phyloP scores from a whole-genome alignment of 2,329 filamentous ascomycete genomes.

The Penicillium digitatum region DNA sequence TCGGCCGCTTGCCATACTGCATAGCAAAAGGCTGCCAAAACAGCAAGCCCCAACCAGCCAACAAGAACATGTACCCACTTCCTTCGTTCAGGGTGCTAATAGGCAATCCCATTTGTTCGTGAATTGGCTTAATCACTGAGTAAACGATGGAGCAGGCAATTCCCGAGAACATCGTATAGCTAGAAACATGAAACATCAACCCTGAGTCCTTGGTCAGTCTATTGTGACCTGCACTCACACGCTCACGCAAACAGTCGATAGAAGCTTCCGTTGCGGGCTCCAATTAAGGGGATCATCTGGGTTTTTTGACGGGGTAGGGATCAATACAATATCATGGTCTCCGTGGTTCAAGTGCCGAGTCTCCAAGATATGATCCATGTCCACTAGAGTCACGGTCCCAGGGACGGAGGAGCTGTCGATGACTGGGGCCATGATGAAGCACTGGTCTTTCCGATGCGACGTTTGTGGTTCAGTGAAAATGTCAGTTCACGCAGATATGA shows the following conservation, averaged over 20 bases:
- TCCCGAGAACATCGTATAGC: slow-evolving; percentile 39
- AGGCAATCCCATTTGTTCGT: slow-evolving; percentile 35
- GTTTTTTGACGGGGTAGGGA: slow-evolving; percentile 44
- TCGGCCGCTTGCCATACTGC: slow-evolving; percentile 42
- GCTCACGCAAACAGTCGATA: slow-evolving; percentile 43
- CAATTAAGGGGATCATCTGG: slow-evolving; percentile 49
- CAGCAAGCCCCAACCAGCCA: slow-evolving; percentile 45
- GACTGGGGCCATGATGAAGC: slow-evolving; percentile 24
- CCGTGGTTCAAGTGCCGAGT: slow-evolving; percentile 30
- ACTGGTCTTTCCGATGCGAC: not conserved
- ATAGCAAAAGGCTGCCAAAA: slow-evolving; percentile 49
- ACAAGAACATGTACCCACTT: slow-evolving; percentile 41
- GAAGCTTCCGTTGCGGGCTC: slow-evolving; percentile 41
- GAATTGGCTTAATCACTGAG: slow-evolving; percentile 38
- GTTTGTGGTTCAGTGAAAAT: not conserved
- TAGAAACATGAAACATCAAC: slow-evolving; percentile 10
- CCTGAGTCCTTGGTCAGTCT: not conserved
- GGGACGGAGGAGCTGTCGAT: slow-evolving; percentile 34
- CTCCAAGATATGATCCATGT: slow-evolving; percentile 36
- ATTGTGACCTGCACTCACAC: slow-evolving; percentile 28
- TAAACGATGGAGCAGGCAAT: slow-evolving; percentile 40
- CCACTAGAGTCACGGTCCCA: slow-evolving; percentile 46
- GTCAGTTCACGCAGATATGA: not conserved
- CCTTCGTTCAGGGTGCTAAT: slow-evolving; percentile 37
- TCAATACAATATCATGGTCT: slow-evolving; percentile 40